Evolutionary conservation across 2,329 filamentous ascomycete genomes (phyloP).

Genomic region (Annulohypoxylon truncatum): DNA sequence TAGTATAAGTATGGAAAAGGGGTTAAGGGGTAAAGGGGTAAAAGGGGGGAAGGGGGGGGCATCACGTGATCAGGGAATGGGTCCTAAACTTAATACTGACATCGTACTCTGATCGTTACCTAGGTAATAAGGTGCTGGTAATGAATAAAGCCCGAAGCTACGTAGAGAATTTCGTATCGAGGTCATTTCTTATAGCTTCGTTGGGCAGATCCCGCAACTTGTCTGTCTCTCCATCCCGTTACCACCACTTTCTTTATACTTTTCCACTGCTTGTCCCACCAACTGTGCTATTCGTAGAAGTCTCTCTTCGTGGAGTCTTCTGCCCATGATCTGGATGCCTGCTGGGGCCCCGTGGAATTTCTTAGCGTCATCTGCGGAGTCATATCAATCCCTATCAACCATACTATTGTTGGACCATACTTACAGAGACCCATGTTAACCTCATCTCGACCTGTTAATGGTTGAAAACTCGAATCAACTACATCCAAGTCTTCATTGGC

Average conservation of each 20-base stretch:
- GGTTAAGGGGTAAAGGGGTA: too few species aligned
- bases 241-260: neutral
- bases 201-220: too few species aligned
- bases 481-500: slow-evolving; percentile 7
- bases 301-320: slow-evolving; percentile 3
- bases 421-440: slow-evolving; percentile 4
- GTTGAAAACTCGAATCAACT: neutral
- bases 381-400: neutral
- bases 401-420: neutral
- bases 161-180: too few species aligned
- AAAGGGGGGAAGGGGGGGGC: too few species aligned
- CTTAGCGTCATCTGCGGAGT: neutral
- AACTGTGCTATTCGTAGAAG: neutral
- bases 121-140: too few species aligned
- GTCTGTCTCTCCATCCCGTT: too few species aligned
- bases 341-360: slow-evolving; percentile 4
- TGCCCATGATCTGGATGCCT: neutral
- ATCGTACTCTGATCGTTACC: too few species aligned
- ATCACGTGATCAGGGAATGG: too few species aligned
- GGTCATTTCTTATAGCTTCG: too few species aligned
- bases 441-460: neutral
- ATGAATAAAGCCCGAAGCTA: too few species aligned
- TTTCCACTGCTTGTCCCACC: neutral
- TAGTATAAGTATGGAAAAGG: too few species aligned
- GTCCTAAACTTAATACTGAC: too few species aligned